Evolutionary conservation across 306 rosid species (phyloP).

Genomic region (Quercus variabilis): DNA sequence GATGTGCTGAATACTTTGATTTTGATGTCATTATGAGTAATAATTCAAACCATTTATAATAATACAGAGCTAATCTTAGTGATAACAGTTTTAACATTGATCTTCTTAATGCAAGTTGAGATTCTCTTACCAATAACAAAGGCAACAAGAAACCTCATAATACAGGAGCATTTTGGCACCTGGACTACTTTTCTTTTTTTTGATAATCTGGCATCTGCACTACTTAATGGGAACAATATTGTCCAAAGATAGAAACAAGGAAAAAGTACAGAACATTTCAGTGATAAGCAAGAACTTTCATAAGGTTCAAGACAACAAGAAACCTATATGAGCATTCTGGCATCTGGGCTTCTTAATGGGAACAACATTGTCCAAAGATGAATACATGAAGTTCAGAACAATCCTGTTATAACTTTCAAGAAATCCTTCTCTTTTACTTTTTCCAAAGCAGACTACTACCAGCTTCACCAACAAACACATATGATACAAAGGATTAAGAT

Average conservation of each 20-base stretch:
- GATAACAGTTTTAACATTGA: not conserved
- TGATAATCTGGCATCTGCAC: not conserved
- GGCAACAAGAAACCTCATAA: not conserved
- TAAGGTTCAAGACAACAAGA: not conserved
- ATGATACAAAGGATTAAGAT: not conserved
- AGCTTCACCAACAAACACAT: constrained; percentile 3
- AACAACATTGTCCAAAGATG: not conserved
- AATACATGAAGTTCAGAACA: not conserved
- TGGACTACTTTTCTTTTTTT: not conserved
- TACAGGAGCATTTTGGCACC: not conserved
- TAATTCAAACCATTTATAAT: not conserved
- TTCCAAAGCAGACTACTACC: not conserved
- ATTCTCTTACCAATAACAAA: not conserved
- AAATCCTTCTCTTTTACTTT: not conserved
- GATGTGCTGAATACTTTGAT: not conserved
- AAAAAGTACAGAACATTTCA: constrained; percentile 1
- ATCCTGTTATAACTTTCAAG: not conserved
- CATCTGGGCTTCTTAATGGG: not conserved
- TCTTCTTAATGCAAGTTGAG: not conserved
- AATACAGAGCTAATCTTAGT: not conserved
- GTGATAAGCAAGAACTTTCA: not conserved
- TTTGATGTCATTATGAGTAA: not conserved
- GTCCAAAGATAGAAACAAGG: not conserved
- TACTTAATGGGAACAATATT: not conserved
- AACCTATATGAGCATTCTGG: not conserved